phyloP scores from a whole-genome alignment of 2,329 filamentous ascomycete genomes.

The Diaporthe vaccinii region DNA sequence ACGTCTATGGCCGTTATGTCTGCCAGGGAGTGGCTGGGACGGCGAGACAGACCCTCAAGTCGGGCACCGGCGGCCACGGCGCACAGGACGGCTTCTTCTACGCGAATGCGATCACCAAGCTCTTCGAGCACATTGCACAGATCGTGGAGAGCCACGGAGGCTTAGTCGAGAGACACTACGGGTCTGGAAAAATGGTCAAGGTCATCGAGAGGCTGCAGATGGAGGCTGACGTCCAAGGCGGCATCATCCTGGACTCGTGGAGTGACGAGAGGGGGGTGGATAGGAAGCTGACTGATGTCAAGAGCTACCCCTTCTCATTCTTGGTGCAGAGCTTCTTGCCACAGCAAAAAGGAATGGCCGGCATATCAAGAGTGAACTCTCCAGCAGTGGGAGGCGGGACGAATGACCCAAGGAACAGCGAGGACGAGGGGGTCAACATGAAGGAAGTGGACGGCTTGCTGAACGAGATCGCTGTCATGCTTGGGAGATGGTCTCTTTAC shows the following conservation, averaged over 20 bases:
- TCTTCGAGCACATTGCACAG: slow-evolving; percentile 98
- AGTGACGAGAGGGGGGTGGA: slow-evolving; percentile 88
- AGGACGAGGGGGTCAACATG: slow-evolving; percentile 96
- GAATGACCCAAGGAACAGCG: slow-evolving; percentile 71
- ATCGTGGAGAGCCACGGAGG: slow-evolving; percentile 94
- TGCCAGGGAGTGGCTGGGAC: slow-evolving; percentile 92
- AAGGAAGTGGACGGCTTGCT: slow-evolving; percentile 92
- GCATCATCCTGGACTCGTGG: slow-evolving; percentile 96
- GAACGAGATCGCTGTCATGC: slow-evolving; percentile 91
- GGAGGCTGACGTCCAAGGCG: slow-evolving; percentile 95
- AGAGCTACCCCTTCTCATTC: slow-evolving; percentile 98
- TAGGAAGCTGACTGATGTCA: slow-evolving; percentile 91
- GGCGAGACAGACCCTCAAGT: slow-evolving; percentile 84
- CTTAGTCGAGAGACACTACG: slow-evolving; percentile 94
- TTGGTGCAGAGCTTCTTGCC: slow-evolving; percentile 93
- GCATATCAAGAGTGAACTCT: slow-evolving; percentile 79
- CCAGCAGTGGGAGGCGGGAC: slow-evolving; percentile 71
- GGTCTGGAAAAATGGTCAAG: slow-evolving; percentile 90
- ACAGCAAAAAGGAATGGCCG: slow-evolving; percentile 71
- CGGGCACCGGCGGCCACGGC: slow-evolving; percentile 67
- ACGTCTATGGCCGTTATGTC: slow-evolving; percentile 96
- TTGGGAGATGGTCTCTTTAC: slow-evolving; percentile 93
- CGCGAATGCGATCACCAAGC: slow-evolving; percentile 86
- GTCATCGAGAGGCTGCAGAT: slow-evolving; percentile 94
- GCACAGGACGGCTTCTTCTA: slow-evolving; percentile 89